These are phyloP conservation scores for Plasmodium billcollinsi DNA, from an alignment of 169 alveolate species.

Conservation along the genomic window DNA sequence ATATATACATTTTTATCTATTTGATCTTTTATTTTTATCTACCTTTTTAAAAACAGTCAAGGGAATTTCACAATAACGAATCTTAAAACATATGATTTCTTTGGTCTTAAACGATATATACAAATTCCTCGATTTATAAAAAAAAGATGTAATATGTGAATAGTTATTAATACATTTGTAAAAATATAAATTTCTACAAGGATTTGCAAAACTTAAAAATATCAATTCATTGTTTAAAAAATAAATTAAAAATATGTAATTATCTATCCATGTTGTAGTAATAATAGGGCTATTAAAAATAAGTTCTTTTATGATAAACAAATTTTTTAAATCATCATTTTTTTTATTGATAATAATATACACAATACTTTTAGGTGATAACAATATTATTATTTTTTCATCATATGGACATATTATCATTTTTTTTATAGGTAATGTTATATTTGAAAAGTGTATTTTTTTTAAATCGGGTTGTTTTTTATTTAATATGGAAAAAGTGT, in stretches of 20 bases:
- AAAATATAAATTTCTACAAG: conserved; percentile 12
- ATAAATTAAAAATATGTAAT: conserved; percentile 27
- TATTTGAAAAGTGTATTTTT: conserved; percentile 3
- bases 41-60: conserved; percentile 36
- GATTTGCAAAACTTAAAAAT: conserved; percentile 23
- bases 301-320: conserved; percentile 11
- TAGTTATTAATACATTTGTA: conserved; percentile 31
- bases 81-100: conserved; percentile 49
- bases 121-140: conserved; percentile 9
- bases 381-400: conserved; percentile 33
- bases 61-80: conserved; percentile 17
- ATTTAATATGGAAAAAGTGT: conserved; percentile 1
- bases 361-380: conserved; percentile 31
- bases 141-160: conserved; percentile 27
- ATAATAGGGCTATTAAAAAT: conserved; percentile 27
- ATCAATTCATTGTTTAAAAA: conserved; percentile 31
- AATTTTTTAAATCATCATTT: neutral
- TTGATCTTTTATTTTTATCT: neutral
- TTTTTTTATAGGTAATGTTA: conserved; percentile 5
- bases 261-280: conserved; percentile 53
- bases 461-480: neutral
- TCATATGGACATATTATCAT: conserved; percentile 56
- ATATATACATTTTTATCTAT: neutral
- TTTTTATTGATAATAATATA: conserved; percentile 16
- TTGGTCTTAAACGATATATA: conserved; percentile 34